These are phyloP conservation scores for Escovopsis weberi DNA, from an alignment of 2,329 filamentous ascomycete species.

Conservation along the genomic window DNA sequence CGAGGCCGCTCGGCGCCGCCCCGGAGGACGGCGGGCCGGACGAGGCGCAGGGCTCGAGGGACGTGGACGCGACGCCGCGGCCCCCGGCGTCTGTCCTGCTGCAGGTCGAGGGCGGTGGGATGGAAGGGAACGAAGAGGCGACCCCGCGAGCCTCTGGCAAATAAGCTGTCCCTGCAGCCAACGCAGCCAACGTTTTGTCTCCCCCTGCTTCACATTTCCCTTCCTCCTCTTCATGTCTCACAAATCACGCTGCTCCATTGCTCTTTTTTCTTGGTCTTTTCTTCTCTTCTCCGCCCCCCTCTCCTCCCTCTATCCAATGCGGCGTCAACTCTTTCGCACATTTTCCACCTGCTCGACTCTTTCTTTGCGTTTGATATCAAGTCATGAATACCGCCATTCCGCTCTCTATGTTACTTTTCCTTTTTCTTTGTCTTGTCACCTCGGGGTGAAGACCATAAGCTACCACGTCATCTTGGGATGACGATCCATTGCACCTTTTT, in stretches of 20 bases:
- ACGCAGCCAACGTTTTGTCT: too few relatives aligned
- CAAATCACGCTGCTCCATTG: not conserved
- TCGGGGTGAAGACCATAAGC: too few relatives aligned
- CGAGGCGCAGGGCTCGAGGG: conserved; percentile 7
- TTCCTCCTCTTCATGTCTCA: too few relatives aligned
- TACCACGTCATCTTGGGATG: too few relatives aligned
- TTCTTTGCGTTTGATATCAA: too few relatives aligned
- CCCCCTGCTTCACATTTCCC: too few relatives aligned
- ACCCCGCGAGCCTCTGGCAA: conserved; percentile 24
- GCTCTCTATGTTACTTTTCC: not conserved
- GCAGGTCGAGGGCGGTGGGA: conserved; percentile 4
- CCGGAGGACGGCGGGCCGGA: not conserved
- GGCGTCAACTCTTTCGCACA: too few relatives aligned
- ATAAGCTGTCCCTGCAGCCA: conserved; percentile 3
- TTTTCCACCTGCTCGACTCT: too few relatives aligned
- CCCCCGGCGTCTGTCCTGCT: conserved; percentile 12
- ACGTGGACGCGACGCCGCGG: conserved; percentile 30
- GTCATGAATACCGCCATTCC: too few relatives aligned
- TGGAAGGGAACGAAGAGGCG: conserved; percentile 20
- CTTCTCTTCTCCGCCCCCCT: not conserved
- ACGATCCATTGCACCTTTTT: too few relatives aligned
- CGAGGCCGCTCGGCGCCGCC: too few relatives aligned
- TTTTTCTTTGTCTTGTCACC: not conserved
- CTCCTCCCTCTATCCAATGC: too few relatives aligned
- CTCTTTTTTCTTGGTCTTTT: not conserved